Percentiles rank a stretch among this genome's conserved stretches.
Conservation (phyloP, 345 rosid genomes). For the Moricandia arvensis region DNA sequence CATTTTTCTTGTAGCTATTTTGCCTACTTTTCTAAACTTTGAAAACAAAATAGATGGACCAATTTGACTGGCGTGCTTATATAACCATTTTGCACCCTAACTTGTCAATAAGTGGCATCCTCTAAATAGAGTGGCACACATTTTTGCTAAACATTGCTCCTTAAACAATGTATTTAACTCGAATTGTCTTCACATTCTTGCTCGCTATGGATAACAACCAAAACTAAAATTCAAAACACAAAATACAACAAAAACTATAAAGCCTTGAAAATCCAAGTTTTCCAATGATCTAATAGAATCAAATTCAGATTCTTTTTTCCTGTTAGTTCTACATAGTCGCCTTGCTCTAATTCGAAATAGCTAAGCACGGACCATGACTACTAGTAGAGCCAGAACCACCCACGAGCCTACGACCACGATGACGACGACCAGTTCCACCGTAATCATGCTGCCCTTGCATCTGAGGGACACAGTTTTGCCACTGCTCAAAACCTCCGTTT, state of each 20-base stretch:
- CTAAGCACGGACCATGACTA: slow-evolving; percentile 12
- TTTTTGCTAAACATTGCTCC: no score
- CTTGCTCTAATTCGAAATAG: slow-evolving; percentile 23
- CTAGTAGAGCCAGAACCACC: slow-evolving; percentile 13
- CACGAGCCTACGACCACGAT: slow-evolving; percentile 11
- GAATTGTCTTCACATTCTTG: background rate
- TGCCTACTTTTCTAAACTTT: background rate
- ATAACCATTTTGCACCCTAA: no score
- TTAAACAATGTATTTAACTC: no score
- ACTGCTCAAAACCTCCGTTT: background rate
- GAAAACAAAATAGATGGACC: background rate
- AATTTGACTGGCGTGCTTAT: background rate
- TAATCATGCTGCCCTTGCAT: background rate
- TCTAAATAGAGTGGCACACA: no score
- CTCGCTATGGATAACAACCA: background rate
- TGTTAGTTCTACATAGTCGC: background rate
- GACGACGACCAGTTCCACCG: slow-evolving; percentile 1
- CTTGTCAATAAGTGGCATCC: no score
- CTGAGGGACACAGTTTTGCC: background rate
- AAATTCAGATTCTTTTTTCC: no score
- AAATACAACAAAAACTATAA: background rate
- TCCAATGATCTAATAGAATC: background rate
- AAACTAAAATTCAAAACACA: background rate
- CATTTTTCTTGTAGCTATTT: background rate
- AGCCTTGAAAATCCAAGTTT: background rate